Conservation (phyloP, 257 asterid genomes). For the Paulownia fortunei region DNA sequence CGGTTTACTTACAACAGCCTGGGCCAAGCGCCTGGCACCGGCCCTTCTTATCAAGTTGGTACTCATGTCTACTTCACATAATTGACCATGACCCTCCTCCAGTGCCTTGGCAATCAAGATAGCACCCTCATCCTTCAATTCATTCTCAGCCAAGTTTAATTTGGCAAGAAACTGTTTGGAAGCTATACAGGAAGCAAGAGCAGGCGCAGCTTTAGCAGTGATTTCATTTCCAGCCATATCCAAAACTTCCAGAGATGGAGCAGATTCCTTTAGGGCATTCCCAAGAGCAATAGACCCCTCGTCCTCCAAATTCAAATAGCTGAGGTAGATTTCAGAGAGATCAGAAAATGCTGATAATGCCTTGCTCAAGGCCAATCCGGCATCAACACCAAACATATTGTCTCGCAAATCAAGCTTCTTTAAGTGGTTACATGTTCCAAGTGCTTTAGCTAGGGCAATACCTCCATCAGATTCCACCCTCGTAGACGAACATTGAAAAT, state of each 20-base stretch:
- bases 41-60: slow-evolving; percentile 79
- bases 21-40: slow-evolving; percentile 90
- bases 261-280: slow-evolving; percentile 71
- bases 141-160: slow-evolving; percentile 80
- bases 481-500: slow-evolving; percentile 87
- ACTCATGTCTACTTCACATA: slow-evolving; percentile 80
- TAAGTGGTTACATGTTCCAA: slow-evolving; percentile 56
- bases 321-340: slow-evolving; percentile 70
- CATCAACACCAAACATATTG: slow-evolving; percentile 89
- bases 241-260: slow-evolving; percentile 70
- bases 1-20: slow-evolving; percentile 70
- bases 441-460: slow-evolving; percentile 70
- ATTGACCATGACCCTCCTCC: slow-evolving; percentile 80
- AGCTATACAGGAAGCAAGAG: slow-evolving; percentile 73
- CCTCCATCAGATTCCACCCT: slow-evolving; percentile 90
- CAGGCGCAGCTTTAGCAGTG: slow-evolving; percentile 77
- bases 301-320: slow-evolving; percentile 90
- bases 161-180: slow-evolving; percentile 71
- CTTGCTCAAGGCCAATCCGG: slow-evolving; percentile 72
- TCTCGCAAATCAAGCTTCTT: slow-evolving; percentile 90
- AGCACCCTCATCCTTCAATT: slow-evolving; percentile 92
- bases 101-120: slow-evolving; percentile 80
- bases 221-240: slow-evolving; percentile 98
- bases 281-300: slow-evolving; percentile 79
- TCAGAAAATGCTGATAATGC: slow-evolving; percentile 55